Conservation (phyloP, 306 rosid species). For the Rubus parviflorus region DNA sequence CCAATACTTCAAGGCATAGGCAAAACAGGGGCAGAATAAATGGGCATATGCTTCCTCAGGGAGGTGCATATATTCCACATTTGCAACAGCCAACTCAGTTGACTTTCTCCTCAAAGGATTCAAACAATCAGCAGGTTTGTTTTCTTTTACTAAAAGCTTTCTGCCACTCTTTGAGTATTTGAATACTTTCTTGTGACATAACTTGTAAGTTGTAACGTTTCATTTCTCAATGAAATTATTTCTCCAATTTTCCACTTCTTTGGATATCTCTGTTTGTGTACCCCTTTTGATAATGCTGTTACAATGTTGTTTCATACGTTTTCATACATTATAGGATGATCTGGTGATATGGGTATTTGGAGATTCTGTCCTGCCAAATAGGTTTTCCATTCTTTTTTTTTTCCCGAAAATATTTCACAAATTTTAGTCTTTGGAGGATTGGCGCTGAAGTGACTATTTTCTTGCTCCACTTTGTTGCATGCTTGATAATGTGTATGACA, state of each 20-base stretch:
- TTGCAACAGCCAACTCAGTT: conserved; percentile 46
- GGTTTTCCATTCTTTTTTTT: neutral
- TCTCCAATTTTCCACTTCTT: neutral
- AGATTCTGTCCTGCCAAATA: conserved; percentile 3
- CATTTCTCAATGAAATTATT: neutral
- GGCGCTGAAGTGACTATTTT: neutral
- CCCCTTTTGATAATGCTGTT: neutral
- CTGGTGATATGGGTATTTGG: neutral
- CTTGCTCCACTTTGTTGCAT: neutral
- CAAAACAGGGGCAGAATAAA: conserved; percentile 73
- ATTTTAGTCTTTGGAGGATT: neutral
- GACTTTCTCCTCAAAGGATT: conserved; percentile 43
- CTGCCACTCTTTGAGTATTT: neutral
- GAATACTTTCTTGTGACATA: neutral
- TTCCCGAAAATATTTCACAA: neutral
- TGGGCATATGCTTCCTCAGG: conserved; percentile 53
- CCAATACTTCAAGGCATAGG: conserved; percentile 60
- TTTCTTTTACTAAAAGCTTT: neutral
- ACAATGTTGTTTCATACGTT: neutral
- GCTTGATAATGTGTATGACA: neutral
- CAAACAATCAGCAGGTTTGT: conserved; percentile 62
- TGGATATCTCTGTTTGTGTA: neutral
- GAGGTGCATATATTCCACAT: conserved; percentile 41
- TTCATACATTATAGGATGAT: neutral
- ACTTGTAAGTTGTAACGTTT: too few species aligned